Percentiles rank a stretch among this genome's conserved stretches.
phyloP scores from a whole-genome alignment of 768 basidiomycete species.

The Leccinellum albellum region DNA sequence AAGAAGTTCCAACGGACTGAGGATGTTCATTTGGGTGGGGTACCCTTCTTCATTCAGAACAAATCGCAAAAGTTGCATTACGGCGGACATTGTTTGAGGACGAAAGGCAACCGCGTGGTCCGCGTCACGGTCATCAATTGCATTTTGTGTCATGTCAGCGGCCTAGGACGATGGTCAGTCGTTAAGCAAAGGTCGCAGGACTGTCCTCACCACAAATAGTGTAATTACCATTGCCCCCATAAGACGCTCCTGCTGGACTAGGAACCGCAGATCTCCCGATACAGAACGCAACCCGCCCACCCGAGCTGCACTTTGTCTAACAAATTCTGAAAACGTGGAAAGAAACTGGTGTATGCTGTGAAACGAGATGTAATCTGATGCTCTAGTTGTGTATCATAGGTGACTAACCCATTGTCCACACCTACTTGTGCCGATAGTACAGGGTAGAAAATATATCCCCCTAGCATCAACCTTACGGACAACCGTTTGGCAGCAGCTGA shows the following conservation, averaged over 20 bases:
- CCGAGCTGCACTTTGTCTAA: constrained; percentile 18
- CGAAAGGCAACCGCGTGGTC: constrained; percentile 30
- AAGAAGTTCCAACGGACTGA: constrained; percentile 21
- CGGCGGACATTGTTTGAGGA: constrained; percentile 43
- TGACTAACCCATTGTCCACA: constrained; percentile 21
- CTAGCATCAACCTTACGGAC: constrained; percentile 53
- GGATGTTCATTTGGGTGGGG: not conserved
- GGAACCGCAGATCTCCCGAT: constrained; percentile 4
- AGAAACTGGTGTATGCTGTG: constrained; percentile 12
- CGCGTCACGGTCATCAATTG: not conserved
- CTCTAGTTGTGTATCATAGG: not conserved
- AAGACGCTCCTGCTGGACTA: constrained; percentile 28
- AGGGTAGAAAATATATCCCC: constrained; percentile 49
- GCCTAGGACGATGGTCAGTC: constrained; percentile 14
- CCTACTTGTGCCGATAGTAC: constrained; percentile 23
- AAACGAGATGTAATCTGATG: constrained; percentile 1
- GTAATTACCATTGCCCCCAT: constrained; percentile 35
- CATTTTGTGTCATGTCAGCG: constrained; percentile 14
- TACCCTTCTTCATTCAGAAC: constrained; percentile 33
- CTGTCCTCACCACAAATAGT: constrained; percentile 33
- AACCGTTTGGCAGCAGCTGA: constrained; percentile 64
- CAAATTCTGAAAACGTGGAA: constrained; percentile 16
- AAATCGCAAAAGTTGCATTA: constrained; percentile 44
- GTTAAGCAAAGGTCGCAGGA: not conserved
- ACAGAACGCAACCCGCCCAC: constrained; percentile 8